Evolutionary conservation across 805 yeast species (phyloP).

Genomic region (Candida boidinii): DNA sequence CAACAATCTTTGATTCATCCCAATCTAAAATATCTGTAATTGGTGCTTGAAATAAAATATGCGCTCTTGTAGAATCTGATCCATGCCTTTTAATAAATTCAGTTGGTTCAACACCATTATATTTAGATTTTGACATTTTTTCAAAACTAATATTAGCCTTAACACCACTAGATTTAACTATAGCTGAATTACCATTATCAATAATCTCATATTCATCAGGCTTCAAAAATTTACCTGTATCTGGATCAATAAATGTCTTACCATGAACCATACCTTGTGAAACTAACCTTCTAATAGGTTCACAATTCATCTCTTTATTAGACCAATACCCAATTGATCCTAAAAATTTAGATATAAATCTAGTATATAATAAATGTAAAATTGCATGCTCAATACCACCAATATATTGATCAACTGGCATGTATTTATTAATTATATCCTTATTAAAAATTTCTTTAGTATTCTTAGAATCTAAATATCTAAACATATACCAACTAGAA

Average conservation of each 20-base stretch:
- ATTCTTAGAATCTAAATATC: constrained; percentile 74
- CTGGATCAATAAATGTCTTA: constrained; percentile 67
- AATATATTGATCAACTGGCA: constrained; percentile 86
- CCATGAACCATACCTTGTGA: constrained; percentile 99
- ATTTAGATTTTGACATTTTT: constrained; percentile 95
- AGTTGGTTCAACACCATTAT: constrained; percentile 88
- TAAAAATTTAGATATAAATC: constrained; percentile 79
- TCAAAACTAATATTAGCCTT: constrained; percentile 58
- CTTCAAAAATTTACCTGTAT: constrained; percentile 63
- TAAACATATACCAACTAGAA: constrained; percentile 91
- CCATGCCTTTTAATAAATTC: constrained; percentile 71
- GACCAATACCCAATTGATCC: constrained; percentile 61
- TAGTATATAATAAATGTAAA: constrained; percentile 75
- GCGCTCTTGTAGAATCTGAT: constrained; percentile 92
- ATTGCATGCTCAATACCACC: constrained; percentile 99
- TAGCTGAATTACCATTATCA: constrained; percentile 33
- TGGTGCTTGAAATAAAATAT: constrained; percentile 88
- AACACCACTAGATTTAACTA: constrained; percentile 39
- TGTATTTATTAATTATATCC: constrained; percentile 35
- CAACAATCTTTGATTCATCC: constrained; percentile 84
- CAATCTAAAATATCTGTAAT: constrained; percentile 73
- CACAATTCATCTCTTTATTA: constrained; percentile 50
- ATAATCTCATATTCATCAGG: constrained; percentile 59
- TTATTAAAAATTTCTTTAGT: constrained; percentile 39
- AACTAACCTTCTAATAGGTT: constrained; percentile 72